Base-by-base conservation (phyloP, 805 yeast genomes). In the Starmerella vaccinii region DNA sequence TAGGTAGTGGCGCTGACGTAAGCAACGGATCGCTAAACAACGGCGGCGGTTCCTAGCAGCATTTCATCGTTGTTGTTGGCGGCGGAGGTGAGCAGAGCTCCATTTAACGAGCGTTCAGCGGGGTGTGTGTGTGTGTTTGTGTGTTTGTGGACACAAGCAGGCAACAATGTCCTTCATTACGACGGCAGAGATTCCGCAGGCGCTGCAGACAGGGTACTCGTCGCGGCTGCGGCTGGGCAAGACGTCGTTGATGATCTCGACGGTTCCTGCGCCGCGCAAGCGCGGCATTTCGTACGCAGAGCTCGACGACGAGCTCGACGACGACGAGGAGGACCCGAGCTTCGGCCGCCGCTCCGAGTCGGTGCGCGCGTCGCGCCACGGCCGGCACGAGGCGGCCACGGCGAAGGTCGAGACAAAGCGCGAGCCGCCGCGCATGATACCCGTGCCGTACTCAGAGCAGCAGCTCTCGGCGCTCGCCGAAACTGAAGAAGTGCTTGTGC, bases 251-350 rank as follows among this genome's bases (percentile, higher is more conserved):
- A 77, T 81, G 58, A 74, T 82, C 33, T 76, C 86, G 2, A 82
- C 87, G 1, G 81, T 83, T 22, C 84, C 86, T 2, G 78, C 88
- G n/a, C 57, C 60, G 3, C 75, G 97, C 57, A 87, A 86, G 64
- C 72, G 95, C 59, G 80, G 85, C 10, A 75, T 76, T 34, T 85
- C 84, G 63, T 88, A 88, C 62, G 92, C 95, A 0, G 96, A 87
- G 63, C 74, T 78, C 52, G 95, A 85, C 55, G 78, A 76, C 46
- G 80, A 80, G 56, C 75, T 76, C 52, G 77, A 74, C 51, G 77
- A 73, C 29, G 78, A 74, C 47, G 76, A 68, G 32, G 70, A 67
- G 21, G 69, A 62, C 33, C 58, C 58, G 33, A 68, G 47, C 63
- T 64, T 45, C 49, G 59, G 60, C 5, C 39, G 56, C 35, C 57